Base-by-base conservation (phyloP, 345 rosid genomes). In the Mangifera indica region DNA sequence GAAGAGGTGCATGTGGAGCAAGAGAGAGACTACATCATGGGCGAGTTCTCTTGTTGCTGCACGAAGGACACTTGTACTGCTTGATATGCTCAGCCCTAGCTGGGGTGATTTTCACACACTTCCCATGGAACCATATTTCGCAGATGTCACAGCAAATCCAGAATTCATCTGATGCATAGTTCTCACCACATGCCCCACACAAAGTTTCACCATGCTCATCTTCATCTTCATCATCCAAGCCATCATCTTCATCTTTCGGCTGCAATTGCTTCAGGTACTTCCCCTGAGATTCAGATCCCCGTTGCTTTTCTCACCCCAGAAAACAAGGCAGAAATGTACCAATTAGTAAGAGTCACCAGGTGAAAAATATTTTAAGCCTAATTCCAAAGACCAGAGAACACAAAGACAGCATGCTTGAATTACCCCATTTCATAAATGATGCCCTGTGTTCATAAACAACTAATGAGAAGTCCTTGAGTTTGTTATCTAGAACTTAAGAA, bases 71-170 rank as follows among this genome's bases (percentile, higher is more conserved):
- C 70, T 88, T 88, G 79, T 86, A 88, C 62, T 82, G 88, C 84
- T 84, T 86, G 53, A 88, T 86, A 70, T 86, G 88, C 78, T 82
- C 89, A 4, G 92, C 92, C 71, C 83, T 86, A 14, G 92, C 88
- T 3, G 92, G 92, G 9, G 92, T 88, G 60, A 88, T 82, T 83
- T 84, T 86, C 63, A 88, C 92, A 61, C 92, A 86, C 81, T 83
- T 80, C 26, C 91, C 89, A 76, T 87, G 91, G 84, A 87, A 92
- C 96, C 97, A 92, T 63, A 77, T 88, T 79, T 83, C 88, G 26
- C 97, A 89, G 29, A 83, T 57, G 74, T 91, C 97, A 26, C 97
- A 91, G 72, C 89, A 88, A 48, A 91, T 91, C 97, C 95, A 91
- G 84, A 91, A 91, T 67, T 89, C 95, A 60, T 87, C 89, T 2